phyloP scores from a whole-genome alignment of 202 grass and related monocot genomes.

The Hordeum pubiflorum region DNA sequence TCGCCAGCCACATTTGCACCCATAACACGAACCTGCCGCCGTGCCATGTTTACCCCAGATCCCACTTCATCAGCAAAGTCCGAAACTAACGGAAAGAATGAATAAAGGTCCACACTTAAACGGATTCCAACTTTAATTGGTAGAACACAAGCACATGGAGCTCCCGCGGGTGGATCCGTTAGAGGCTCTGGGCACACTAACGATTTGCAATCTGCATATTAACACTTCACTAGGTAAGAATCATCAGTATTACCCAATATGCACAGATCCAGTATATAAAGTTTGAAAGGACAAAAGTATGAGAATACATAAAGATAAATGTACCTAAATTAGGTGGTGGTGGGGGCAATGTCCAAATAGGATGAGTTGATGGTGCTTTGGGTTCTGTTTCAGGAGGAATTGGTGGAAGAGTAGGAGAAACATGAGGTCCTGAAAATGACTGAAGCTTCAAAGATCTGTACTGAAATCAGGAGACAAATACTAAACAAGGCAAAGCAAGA shows the following conservation, averaged over 20 bases:
- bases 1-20: constrained; percentile 87
- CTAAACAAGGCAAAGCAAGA: constrained; percentile 8
- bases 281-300: background rate
- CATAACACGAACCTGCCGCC: constrained; percentile 82
- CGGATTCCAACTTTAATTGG: constrained; percentile 91
- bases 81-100: constrained; percentile 91
- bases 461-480: background rate
- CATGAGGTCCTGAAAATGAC: constrained; percentile 38
- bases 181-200: constrained; percentile 73
- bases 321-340: constrained; percentile 89
- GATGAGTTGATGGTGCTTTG: constrained; percentile 45
- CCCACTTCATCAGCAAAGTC: constrained; percentile 74
- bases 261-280: background rate
- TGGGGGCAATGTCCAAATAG: constrained; percentile 73
- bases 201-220: constrained; percentile 69
- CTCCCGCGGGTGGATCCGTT: constrained; percentile 61
- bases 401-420: constrained; percentile 51
- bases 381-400: constrained; percentile 40
- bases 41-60: constrained; percentile 67
- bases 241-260: background rate
- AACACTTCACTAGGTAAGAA: constrained; percentile 13
- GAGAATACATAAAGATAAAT: background rate
- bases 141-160: constrained; percentile 84
- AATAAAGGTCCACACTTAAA: constrained; percentile 64
- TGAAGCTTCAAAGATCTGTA: constrained; percentile 10